These are phyloP conservation scores for Citrus medica DNA, from an alignment of 345 rosid species.

Conservation along the genomic window DNA sequence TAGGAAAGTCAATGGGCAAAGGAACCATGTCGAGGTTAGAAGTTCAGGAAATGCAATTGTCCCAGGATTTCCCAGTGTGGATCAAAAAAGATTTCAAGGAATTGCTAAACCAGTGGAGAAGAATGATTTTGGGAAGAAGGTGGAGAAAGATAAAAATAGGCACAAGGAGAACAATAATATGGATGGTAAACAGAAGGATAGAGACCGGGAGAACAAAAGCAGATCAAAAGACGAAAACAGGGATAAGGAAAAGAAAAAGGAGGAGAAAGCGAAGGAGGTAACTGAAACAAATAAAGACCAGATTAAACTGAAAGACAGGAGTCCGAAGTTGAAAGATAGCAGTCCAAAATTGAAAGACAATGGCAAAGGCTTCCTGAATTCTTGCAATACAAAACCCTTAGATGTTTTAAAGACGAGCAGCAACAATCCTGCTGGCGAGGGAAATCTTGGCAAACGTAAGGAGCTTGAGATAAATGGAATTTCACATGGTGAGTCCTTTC, in stretches of 20 bases:
- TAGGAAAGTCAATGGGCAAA: constrained; percentile 26
- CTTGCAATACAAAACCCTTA: constrained; percentile 17
- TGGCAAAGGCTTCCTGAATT: constrained; percentile 16
- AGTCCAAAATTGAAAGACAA: constrained; percentile 13
- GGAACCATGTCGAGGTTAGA: constrained; percentile 19
- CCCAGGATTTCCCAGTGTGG: constrained; percentile 23
- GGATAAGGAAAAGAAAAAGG: constrained; percentile 38
- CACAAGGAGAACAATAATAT: constrained; percentile 27
- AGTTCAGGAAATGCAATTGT: constrained; percentile 22
- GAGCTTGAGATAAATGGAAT: constrained; percentile 57
- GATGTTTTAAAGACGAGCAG: constrained; percentile 15
- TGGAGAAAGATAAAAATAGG: constrained; percentile 34
- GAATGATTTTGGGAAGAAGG: constrained; percentile 30
- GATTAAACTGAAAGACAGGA: constrained; percentile 22
- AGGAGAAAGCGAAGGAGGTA: constrained; percentile 39
- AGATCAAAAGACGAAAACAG: constrained; percentile 33
- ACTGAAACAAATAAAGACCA: constrained; percentile 31
- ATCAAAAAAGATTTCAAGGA: constrained; percentile 35
- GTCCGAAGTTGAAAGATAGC: constrained; percentile 17
- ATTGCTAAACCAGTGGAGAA: constrained; percentile 34
- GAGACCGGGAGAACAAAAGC: constrained; percentile 25
- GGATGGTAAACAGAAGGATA: constrained; percentile 28
- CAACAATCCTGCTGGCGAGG: constrained; percentile 17
- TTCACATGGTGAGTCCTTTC: constrained; percentile 55
- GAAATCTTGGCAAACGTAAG: constrained; percentile 52